phyloP scores from a whole-genome alignment of 2,329 filamentous ascomycete species.

The Hansfordia pulvinata region DNA sequence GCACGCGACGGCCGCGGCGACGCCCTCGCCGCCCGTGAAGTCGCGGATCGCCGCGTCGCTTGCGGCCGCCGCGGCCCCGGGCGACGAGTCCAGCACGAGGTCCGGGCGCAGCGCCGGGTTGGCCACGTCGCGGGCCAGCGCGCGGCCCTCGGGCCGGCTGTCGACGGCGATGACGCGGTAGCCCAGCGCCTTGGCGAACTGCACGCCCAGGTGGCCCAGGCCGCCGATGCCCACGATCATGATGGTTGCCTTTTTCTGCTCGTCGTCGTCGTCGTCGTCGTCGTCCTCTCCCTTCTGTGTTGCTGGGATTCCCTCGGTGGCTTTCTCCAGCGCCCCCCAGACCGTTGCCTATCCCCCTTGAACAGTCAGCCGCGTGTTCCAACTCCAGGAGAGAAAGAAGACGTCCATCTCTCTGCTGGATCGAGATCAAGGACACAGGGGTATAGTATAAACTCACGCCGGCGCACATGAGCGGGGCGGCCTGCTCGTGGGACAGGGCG shows the following conservation, averaged over 20 bases:
- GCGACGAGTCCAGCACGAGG: conserved; percentile 13
- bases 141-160: conserved; percentile 14
- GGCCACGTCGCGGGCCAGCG: conserved; percentile 13
- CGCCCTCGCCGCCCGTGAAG: conserved; percentile 16
- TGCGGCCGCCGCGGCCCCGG: conserved; percentile 4
- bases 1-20: conserved; percentile 17
- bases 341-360: conserved; percentile 17
- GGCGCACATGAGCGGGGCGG: conserved; percentile 22
- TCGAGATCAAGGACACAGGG: no score
- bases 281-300: no score
- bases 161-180: conserved; percentile 21
- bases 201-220: conserved; percentile 19
- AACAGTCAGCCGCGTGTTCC: no score
- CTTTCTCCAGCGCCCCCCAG: conserved; percentile 18
- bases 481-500: conserved; percentile 16
- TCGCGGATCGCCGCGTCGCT: conserved; percentile 10
- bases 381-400: no score
- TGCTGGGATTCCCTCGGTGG: conserved; percentile 12
- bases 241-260: no score
- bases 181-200: conserved; percentile 21
- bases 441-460: conserved; percentile 9
- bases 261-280: no score
- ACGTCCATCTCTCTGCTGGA: no score
- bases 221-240: conserved; percentile 21
- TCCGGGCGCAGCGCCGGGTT: conserved; percentile 10